Evolutionary conservation across 257 asterid genomes (phyloP), one percentile per base, ranked within the genome.

Genomic region (Jacaranda mimosifolia): DNA sequence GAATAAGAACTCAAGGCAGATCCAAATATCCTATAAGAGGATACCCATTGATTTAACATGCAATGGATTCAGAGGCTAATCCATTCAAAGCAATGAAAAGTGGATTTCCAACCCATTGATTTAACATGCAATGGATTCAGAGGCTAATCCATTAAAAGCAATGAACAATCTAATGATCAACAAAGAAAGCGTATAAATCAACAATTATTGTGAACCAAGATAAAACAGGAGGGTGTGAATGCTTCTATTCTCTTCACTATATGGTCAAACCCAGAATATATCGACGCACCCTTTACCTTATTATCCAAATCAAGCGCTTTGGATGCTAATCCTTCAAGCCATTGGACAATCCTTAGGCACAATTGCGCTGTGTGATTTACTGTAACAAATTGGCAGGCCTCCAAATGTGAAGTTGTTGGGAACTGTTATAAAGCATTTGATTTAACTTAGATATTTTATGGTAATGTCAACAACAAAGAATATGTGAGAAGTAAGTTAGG

Each of bases 281-380:
- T 63, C 39, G 36, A 66, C 59, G 55, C 64, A 74, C 17, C 40
- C 76, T 26, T 82, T 87, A 95, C 99, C 98, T 91, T 88, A 79
- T 80, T 90, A 63, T 91, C 98, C 84, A 93, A 93, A 86, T 93
- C 97, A 78, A 95, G 97, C 59, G 94, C 90, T 82, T 89, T 93
- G 77, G 97, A 95, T n/a, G 98, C 93, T 85, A 95, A 86, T 76
- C 90, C 98, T 87, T 95, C 99, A 66, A 95, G 97, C 99, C 99
- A 95, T 77, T 93, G 97, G 85, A 93, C 96, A 83, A 95, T 90
- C 80, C 99, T 90, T 75, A 93, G 91, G 84, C 99, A 93, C 70
- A 93, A 85, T 77, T 95, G 97, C 7, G 97, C 97, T 48, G 91
- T 89, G 79, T 90, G 97, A 89, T 91, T 80, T 77, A 18, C 84